These are phyloP conservation scores for Suillus alpinus DNA, from an alignment of 768 basidiomycete species.

Conservation along the genomic window DNA sequence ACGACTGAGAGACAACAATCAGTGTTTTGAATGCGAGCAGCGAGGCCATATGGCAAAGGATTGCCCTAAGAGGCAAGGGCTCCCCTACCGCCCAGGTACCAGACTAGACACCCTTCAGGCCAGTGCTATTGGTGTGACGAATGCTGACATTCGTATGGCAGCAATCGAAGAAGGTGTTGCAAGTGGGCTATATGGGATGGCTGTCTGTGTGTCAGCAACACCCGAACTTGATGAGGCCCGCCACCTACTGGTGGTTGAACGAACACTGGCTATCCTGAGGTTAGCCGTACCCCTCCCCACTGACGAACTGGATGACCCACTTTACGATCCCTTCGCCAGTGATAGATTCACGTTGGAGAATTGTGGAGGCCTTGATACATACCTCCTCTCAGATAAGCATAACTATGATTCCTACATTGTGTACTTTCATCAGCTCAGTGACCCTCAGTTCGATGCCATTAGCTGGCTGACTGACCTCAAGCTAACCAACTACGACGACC, in stretches of 20 bases:
- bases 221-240: background rate
- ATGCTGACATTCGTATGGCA: background rate
- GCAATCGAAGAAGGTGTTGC: background rate
- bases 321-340: background rate
- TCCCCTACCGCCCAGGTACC: no score
- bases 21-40: no score
- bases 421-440: background rate
- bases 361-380: no score
- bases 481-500: background rate
- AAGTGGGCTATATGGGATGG: background rate
- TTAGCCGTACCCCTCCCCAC: background rate
- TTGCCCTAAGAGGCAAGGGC: no score
- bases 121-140: background rate
- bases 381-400: background rate
- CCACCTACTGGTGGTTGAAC: rapidly evolving
- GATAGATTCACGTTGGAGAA: no score
- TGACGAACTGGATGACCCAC: background rate
- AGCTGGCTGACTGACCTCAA: background rate
- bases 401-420: background rate
- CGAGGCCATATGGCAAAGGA: no score
- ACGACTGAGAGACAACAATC: no score
- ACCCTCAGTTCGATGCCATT: background rate
- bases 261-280: background rate
- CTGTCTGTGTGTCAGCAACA: background rate
- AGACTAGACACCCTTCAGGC: no score